A percentile compares a stretch with the other conserved stretches of the same genome.
Conservation (phyloP, 768 basidiomycete species). For the Aureoboletus auriporus region DNA sequence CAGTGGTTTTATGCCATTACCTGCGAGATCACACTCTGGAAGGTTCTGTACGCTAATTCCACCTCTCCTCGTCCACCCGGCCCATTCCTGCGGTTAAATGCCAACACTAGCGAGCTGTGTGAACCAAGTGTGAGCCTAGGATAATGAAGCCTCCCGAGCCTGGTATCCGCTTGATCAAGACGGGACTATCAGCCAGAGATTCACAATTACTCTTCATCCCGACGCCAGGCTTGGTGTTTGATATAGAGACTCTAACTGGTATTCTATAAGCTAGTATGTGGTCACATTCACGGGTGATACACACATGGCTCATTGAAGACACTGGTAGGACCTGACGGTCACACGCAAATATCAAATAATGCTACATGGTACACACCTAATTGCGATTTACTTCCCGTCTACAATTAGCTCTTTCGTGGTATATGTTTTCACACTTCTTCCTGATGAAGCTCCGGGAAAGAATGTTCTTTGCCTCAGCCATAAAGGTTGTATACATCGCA, state of each 20-base stretch:
- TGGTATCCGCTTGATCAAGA: rapidly evolving
- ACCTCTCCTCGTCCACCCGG: slow-evolving; percentile 5
- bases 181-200: background rate
- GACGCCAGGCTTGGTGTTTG: background rate
- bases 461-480: no score
- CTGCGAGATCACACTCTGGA: slow-evolving; percentile 3
- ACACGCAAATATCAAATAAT: no score
- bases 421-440: no score
- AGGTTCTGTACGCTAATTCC: slow-evolving; percentile 1
- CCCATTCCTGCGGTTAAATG: slow-evolving; percentile 3
- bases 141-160: background rate
- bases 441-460: no score
- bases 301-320: background rate
- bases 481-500: no score
- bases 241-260: background rate
- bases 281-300: background rate
- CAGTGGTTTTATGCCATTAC: slow-evolving; percentile 1
- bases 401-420: no score
- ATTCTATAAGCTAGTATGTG: background rate
- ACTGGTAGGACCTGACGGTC: no score
- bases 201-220: slow-evolving; percentile 2
- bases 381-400: no score
- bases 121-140: no score
- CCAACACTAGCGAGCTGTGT: background rate
- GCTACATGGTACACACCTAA: no score